phyloP scores from a whole-genome alignment of 805 yeast genomes.

The Saturnispora quitensis region DNA sequence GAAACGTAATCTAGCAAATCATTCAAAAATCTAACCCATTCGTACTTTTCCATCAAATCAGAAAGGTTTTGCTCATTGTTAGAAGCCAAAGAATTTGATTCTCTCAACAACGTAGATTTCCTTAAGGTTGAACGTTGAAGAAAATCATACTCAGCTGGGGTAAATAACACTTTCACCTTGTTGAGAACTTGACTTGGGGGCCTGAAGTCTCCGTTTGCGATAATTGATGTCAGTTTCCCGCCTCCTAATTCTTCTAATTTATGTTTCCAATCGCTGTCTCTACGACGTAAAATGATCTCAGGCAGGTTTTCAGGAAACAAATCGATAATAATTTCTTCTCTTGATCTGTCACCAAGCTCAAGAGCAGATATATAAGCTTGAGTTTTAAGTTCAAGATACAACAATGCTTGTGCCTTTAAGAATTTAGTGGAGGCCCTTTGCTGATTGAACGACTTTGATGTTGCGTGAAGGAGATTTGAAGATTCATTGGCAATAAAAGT shows the following conservation, averaged over 20 bases:
- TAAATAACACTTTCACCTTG: slow-evolving; percentile 30
- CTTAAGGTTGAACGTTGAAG: slow-evolving; percentile 64
- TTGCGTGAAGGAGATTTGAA: slow-evolving; percentile 1
- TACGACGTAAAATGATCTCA: slow-evolving; percentile 34
- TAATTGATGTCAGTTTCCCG: slow-evolving; percentile 1
- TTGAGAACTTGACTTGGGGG: slow-evolving; percentile 4
- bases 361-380: slow-evolving; percentile 91
- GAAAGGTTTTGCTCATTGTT: slow-evolving; percentile 17
- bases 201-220: slow-evolving; percentile 11
- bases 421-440: slow-evolving; percentile 31
- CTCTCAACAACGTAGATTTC: slow-evolving; percentile 46
- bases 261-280: slow-evolving; percentile 20
- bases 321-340: slow-evolving; percentile 60
- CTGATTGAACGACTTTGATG: slow-evolving; percentile 7
- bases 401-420: slow-evolving; percentile 68
- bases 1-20: slow-evolving; percentile 71
- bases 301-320: slow-evolving; percentile 64
- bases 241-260: slow-evolving; percentile 12
- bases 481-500: slow-evolving; percentile 14
- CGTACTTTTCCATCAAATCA: slow-evolving; percentile 60
- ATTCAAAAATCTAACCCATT: slow-evolving; percentile 76
- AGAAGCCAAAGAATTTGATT: slow-evolving; percentile 28
- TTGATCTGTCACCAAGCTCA: slow-evolving; percentile 51
- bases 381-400: slow-evolving; percentile 82
- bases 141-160: slow-evolving; percentile 77